Evolutionary conservation across 495 filamentous ascomycete genomes (phyloP), one percentile per base, ranked within the genome.

Genomic region (Corynascus novoguineensis): DNA sequence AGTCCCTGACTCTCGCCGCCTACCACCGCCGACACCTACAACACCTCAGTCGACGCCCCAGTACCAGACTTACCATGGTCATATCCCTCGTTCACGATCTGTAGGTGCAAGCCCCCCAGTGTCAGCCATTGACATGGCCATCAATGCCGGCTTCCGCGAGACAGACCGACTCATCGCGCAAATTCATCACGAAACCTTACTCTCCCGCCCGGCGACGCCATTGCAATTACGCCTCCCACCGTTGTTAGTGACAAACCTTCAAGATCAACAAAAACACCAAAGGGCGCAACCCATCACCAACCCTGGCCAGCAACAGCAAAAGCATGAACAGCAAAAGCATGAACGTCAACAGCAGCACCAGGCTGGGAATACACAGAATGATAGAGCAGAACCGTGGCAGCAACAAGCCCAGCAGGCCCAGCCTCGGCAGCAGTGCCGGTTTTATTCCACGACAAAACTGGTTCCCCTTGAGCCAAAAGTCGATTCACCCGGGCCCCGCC

Each of bases 391-490:
- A 5, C 29, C 29, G 5, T 31, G 29, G 17, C 41, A 12, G 7
- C 5, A 48, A 5, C 42, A 29, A 1, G 37, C 15, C 12, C 34
- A 38, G 11, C 32, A 17, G 10, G 8, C 3, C 1, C 24, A 32
- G 4, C 17, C 0, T 11, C 31, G 5, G 3, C 53, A 11, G 7
- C 38, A 35, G 8, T 40, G 17, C 12, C 27, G 19, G n/a, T 38
- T 21, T 9, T 17, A 31, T n/a, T n/a, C n/a, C 24, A 19, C 31
- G 22, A 45, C 28, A 4, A 64, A 64, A 35, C 38, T 58, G 5
- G 51, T 53, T 12, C 44, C 60, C 12, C 11, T 68, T 29, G 65
- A 66, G 28, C 65, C 65, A 10, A 63, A 66, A 28, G 50, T 62
- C 3, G 22, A 19, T 8, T 65, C 65, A 2, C 63, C 65, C 5